Percentiles rank a stretch among this genome's conserved stretches.
These are phyloP conservation scores for Parathielavia appendiculata DNA, from an alignment of 495 filamentous ascomycete species.

Conservation along the genomic window DNA sequence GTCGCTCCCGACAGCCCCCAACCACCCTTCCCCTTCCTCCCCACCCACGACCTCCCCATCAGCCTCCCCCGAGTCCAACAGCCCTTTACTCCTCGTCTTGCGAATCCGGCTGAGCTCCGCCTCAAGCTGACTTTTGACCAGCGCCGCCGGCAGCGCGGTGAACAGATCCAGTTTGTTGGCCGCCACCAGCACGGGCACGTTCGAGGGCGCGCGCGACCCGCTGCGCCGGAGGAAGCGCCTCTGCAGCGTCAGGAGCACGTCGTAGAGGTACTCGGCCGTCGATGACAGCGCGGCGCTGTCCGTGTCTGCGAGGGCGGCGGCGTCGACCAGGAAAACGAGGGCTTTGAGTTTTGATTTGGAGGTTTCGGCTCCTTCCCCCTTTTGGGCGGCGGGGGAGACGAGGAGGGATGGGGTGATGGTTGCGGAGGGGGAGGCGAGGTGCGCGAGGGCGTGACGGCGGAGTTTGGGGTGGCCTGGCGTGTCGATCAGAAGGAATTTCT, in stretches of 20 bases:
- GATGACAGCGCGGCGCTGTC: slow-evolving; percentile 41
- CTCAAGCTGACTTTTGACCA: slow-evolving; percentile 73
- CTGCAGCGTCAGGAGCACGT: slow-evolving; percentile 75
- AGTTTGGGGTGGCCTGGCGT: slow-evolving; percentile 96
- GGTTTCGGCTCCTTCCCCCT: slow-evolving; percentile 15
- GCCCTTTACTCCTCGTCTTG: slow-evolving; percentile 67
- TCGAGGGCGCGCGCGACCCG: slow-evolving; percentile 53
- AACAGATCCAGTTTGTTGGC: slow-evolving; percentile 96
- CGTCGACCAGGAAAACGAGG: slow-evolving; percentile 85
- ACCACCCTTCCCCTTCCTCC: slow-evolving; percentile 71
- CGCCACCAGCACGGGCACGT: slow-evolving; percentile 72
- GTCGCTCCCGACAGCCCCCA: slow-evolving; percentile 72
- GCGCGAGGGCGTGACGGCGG: slow-evolving; percentile 53
- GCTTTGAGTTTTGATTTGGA: slow-evolving; percentile 54
- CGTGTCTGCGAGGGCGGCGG: slow-evolving; percentile 59
- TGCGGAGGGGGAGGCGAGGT: slow-evolving; percentile 59
- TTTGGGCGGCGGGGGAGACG: slow-evolving; percentile 41
- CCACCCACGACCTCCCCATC: slow-evolving; percentile 45
- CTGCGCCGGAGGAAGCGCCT: slow-evolving; percentile 54
- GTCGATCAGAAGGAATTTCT: slow-evolving; percentile 73
- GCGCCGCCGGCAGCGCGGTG: slow-evolving; percentile 75
- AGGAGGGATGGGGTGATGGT: slow-evolving; percentile 51
- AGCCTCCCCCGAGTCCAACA: slow-evolving; percentile 69
- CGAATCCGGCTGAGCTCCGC: slow-evolving; percentile 76
- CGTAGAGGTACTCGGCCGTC: slow-evolving; percentile 65